Base-by-base conservation (phyloP, 345 rosid genomes). In the Ceriops zippeliana region DNA sequence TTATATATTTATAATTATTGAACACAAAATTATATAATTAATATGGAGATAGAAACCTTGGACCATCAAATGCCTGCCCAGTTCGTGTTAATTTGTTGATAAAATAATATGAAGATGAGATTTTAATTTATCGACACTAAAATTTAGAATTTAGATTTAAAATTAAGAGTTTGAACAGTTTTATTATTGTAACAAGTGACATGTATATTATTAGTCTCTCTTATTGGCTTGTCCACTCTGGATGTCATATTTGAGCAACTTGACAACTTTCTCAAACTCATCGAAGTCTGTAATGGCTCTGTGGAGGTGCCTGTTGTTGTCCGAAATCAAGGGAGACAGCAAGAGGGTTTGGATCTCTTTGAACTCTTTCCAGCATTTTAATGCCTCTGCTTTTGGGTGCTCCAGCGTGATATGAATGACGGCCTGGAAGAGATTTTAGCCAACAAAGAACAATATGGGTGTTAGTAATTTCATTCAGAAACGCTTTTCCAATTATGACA, bases 251-350 rank as follows among this genome's bases (percentile, higher is more conserved):
- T 81, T 76, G 49, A 87, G 81, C 24, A 68, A 21, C 37, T 68
- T 70, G 71, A 87, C 80, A 21, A 75, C 75, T 17, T 72, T 76
- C 72, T 75, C 72, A 70, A 87, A 87, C 60, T 79, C 80, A 1
- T 34, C 26, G 70, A 78, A 75, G 24, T 13, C 30, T 17, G 71
- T 63, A 16, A 80, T 66, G 37, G 61, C 27, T 65, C 68, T 37
- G 22, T 68, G 49, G 69, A 52, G 42, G 13, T 77, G 80, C 19
- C 24, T 53, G 35, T 82, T 1, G 17, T 1, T 78, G 47, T 76
- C 71, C 46, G 65, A 69, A 69, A 54, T 26, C 13, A 78, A 78
- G 42, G 84, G 79, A 74, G 62, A 70, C 7, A 57, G 72, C 53
- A 82, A 70, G 17, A 46, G 31, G 4, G 0, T 27, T 46, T 70